These are phyloP conservation scores for Trebouxia sp. DNA, from an alignment of 139 green algal species.

Conservation along the genomic window DNA sequence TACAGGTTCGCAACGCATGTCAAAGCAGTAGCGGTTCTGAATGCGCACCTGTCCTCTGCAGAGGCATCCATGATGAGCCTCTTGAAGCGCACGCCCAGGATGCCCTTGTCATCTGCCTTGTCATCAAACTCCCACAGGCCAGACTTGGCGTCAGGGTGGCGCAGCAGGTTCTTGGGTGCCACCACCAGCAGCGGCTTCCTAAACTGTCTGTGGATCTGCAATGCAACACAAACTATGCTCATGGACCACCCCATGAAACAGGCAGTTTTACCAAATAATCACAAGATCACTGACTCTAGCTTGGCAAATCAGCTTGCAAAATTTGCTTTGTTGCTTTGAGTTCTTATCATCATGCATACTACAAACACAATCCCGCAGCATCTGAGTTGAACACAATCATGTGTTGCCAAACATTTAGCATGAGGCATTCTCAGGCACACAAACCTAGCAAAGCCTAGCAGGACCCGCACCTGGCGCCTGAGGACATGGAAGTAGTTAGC, in stretches of 20 bases:
- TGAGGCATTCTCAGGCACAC: no score
- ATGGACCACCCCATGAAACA: not conserved
- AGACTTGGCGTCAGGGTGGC: slow-evolving; percentile 85
- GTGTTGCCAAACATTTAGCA: not conserved
- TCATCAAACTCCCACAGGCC: slow-evolving; percentile 93
- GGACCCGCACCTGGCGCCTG: slow-evolving; percentile 78
- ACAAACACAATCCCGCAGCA: no score
- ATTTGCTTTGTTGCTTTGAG: no score
- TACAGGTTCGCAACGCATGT: no score
- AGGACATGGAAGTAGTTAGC: slow-evolving; percentile 99
- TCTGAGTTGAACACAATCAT: no score
- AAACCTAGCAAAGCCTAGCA: no score
- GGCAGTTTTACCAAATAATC: no score
- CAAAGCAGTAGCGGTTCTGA: no score
- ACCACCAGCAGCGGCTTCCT: slow-evolving; percentile 97
- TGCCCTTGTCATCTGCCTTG: slow-evolving; percentile 75
- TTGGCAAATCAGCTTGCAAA: no score
- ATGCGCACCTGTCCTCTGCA: slow-evolving; percentile 43
- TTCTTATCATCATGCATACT: no score
- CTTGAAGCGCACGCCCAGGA: slow-evolving; percentile 95
- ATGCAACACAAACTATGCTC: not conserved
- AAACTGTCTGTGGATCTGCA: slow-evolving; percentile 94
- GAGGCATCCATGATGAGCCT: slow-evolving; percentile 97
- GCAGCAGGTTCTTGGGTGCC: slow-evolving; percentile 94
- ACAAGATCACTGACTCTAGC: no score